Percentiles rank a stretch among this genome's conserved stretches.
Evolutionary conservation across 2,329 filamentous ascomycete genomes (phyloP).

Genomic region (Teratosphaeria epicoccoides): DNA sequence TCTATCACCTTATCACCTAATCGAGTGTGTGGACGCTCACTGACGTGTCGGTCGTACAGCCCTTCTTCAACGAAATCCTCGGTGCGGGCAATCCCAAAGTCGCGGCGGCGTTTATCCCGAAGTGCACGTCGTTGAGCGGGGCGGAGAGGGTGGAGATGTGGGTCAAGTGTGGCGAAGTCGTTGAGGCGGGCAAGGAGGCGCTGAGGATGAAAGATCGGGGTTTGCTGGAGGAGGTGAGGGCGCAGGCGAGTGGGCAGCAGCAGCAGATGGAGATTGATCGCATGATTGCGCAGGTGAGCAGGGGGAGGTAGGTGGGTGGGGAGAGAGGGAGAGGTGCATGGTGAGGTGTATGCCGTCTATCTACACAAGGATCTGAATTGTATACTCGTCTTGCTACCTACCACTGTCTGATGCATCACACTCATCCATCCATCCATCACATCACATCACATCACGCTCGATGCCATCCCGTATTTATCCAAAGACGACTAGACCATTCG

Average conservation of each 20-base stretch:
- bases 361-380: too few species aligned
- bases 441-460: too few species aligned
- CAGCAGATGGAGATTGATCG: conserved; percentile 73
- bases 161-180: conserved; percentile 81
- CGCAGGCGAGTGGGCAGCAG: conserved; percentile 55
- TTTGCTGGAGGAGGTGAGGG: conserved; percentile 61
- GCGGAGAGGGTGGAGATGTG: conserved; percentile 80
- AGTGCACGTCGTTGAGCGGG: conserved; percentile 62
- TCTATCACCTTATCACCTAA: background rate
- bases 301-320: conserved; percentile 11
- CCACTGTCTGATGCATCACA: too few species aligned
- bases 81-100: conserved; percentile 83
- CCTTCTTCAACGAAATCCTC: conserved; percentile 83
- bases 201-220: conserved; percentile 68
- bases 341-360: too few species aligned
- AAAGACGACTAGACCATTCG: too few species aligned
- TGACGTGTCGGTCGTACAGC: conserved; percentile 46
- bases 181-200: conserved; percentile 84
- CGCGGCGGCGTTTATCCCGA: conserved; percentile 73
- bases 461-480: too few species aligned
- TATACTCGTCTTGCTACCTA: too few species aligned
- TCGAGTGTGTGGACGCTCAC: conserved; percentile 4
- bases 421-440: too few species aligned
- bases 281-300: conserved; percentile 46
- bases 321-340: background rate